These are phyloP conservation scores for Peronospora belbahrii DNA, from an alignment of 352 stramenopile species.

Conservation along the genomic window DNA sequence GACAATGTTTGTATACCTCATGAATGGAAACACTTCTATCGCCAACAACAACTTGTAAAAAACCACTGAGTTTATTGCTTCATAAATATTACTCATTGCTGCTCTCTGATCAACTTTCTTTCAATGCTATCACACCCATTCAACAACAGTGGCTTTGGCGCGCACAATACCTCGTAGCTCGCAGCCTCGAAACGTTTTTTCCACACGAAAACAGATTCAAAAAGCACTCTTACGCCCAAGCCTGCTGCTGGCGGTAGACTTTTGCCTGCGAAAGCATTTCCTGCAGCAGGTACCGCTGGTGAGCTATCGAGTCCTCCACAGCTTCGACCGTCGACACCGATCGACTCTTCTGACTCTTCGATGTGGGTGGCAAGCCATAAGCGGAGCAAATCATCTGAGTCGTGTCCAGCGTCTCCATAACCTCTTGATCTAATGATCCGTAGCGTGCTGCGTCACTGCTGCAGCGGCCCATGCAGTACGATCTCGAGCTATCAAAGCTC, in stretches of 20 bases:
- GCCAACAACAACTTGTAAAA: no score
- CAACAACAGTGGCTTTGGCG: constrained; percentile 6
- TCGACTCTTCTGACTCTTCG: constrained; percentile 6
- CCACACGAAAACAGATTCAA: constrained; percentile 16
- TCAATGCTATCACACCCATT: constrained; percentile 13
- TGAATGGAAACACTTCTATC: no score
- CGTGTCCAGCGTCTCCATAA: constrained; percentile 33
- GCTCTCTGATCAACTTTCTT: constrained; percentile 9
- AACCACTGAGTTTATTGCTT: constrained; percentile 13
- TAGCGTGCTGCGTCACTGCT: constrained; percentile 22
- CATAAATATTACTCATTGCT: constrained; percentile 29
- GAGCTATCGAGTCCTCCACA: constrained; percentile 57
- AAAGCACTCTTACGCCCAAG: constrained; percentile 11
- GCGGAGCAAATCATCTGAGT: constrained; percentile 26
- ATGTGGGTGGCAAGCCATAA: constrained; percentile 2
- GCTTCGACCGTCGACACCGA: constrained; percentile 24
- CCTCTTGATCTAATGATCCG: constrained; percentile 35
- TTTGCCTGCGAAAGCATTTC: constrained; percentile 61
- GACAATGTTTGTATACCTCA: no score
- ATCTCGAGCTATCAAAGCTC: constrained; percentile 35
- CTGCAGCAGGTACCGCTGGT: constrained; percentile 51
- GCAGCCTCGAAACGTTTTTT: constrained; percentile 15
- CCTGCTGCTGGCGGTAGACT: constrained; percentile 27
- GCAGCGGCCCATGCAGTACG: constrained; percentile 20
- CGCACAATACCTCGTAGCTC: constrained; percentile 11